A percentile compares a stretch with the other conserved stretches of the same genome.
Evolutionary conservation across 1,284 basidiomycete genomes (phyloP).

Genomic region (Cryptococcus sp.): DNA sequence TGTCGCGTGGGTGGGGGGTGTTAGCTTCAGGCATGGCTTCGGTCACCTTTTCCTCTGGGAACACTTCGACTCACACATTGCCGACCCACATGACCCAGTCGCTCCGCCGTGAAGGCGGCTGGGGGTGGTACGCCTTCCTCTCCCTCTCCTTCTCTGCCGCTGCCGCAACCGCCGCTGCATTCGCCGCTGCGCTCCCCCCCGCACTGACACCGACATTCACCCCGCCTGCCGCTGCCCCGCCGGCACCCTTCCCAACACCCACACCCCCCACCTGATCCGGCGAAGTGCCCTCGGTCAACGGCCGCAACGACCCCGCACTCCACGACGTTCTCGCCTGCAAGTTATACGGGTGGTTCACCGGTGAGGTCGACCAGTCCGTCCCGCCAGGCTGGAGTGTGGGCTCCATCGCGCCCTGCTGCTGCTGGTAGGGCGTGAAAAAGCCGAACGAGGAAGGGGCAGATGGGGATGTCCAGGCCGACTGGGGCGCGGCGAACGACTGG

Average conservation of each 20-base stretch:
- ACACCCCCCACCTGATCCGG: background rate
- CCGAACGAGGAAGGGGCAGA: slow-evolving; percentile 11
- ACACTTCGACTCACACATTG: slow-evolving; percentile 44
- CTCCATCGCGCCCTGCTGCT: slow-evolving; percentile 11
- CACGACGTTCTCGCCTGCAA: slow-evolving; percentile 12
- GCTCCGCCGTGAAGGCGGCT: slow-evolving; percentile 61
- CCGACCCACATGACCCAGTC: slow-evolving; percentile 90
- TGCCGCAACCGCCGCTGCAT: background rate
- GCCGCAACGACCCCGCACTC: slow-evolving; percentile 20
- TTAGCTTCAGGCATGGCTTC: background rate
- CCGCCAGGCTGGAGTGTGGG: background rate
- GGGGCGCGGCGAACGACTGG: slow-evolving; percentile 5
- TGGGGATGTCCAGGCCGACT: slow-evolving; percentile 17
- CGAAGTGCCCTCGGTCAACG: background rate
- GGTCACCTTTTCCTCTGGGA: background rate
- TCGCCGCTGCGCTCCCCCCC: no score
- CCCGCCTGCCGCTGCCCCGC: no score
- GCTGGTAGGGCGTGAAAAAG: slow-evolving; percentile 17
- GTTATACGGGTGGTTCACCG: slow-evolving; percentile 1
- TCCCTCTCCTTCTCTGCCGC: slow-evolving; percentile 24
- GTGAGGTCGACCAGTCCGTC: slow-evolving; percentile 10
- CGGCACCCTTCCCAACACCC: no score
- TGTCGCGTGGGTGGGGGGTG: slow-evolving; percentile 22
- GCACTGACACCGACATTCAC: no score
- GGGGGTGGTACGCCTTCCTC: slow-evolving; percentile 50